Evolutionary conservation across 78 protist genomes (phyloP).

Genomic region (Dictyostelium capitatum): DNA sequence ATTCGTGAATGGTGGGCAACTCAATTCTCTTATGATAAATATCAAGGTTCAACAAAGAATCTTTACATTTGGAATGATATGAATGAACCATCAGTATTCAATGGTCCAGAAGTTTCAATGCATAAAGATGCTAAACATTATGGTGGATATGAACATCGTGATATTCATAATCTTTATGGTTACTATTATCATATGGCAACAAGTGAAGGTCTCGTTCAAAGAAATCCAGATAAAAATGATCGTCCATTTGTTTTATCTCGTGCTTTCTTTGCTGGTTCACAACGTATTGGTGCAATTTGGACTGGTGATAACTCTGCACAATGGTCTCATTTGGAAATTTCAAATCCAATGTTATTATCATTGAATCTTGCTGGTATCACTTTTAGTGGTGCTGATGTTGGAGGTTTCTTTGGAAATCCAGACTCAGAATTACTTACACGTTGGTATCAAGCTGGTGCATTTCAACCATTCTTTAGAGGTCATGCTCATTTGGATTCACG

Average conservation of each 20-base stretch:
- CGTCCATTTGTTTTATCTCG: constrained; percentile 99
- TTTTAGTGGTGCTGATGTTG: constrained; percentile 97
- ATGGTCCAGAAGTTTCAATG: constrained; percentile 98
- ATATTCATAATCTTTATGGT: constrained; percentile 99
- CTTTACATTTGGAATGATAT: constrained; percentile 99
- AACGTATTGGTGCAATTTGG: constrained; percentile 98
- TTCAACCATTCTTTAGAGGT: constrained; percentile 98
- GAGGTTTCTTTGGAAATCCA: constrained; percentile 98
- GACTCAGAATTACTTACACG: constrained; percentile 95
- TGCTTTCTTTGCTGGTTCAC: constrained; percentile 98
- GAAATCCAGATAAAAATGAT: constrained; percentile 78
- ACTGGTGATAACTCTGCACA: constrained; percentile 99
- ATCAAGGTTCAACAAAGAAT: constrained; percentile 89
- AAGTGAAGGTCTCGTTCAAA: constrained; percentile 85
- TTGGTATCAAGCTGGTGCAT: constrained; percentile 97
- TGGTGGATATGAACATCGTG: constrained; percentile 93
- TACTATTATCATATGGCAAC: constrained; percentile 84
- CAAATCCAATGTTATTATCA: constrained; percentile 95
- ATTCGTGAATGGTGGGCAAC: constrained; percentile 97
- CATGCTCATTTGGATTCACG: constrained; percentile 98
- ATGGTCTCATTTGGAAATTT: constrained; percentile 94
- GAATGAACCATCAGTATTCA: constrained; percentile 99
- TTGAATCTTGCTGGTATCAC: constrained; percentile 93
- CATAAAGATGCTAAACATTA: constrained; percentile 93
- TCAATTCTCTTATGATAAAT: constrained; percentile 85